Base-by-base conservation (phyloP, 2,329 filamentous ascomycete species). In the Alternaria novae-zelandiae region DNA sequence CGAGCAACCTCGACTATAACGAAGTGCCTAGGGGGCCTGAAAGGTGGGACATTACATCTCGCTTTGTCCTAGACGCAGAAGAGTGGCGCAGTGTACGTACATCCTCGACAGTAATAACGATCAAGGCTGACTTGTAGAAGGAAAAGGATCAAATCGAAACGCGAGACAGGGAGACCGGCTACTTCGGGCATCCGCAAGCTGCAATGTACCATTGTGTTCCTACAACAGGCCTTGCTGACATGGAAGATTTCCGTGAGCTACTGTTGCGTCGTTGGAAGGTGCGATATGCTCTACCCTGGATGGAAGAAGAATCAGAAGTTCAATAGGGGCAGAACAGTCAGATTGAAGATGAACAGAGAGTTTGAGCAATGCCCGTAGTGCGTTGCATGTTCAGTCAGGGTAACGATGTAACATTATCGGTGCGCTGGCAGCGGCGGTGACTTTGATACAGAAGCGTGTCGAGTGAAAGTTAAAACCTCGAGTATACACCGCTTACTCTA, bases 11-110 rank as follows among this genome's bases (percentile, higher is more conserved):
- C 36, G 36, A 41, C n/a, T 41, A 41, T 17, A 3, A 17, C n/a
- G 36, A 17, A 41, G 1, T 17, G 36, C 0, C 15, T 17, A 0
- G 0, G n/a, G 36, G 1, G 2, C 36, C 36, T 17, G 2, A 41
- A 3, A 41, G 1, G 9, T 41, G 36, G 36, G 36, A 41, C n/a
- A 41, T 41, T 17, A 41, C 36, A 17, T 17, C 36, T 41, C 36
- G 36, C 36, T 41, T 41, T 17, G 36, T 41, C 15, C 8, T 41
- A 41, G 36, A 41, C 36, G n/a, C 15, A 41, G 8, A 41, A 0
- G 36, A 41, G n/a, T 17, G 36, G 36, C 36, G 15, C 36, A 41
- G 15, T 41, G 36, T 41, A 41, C 9, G 36, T 41, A 41, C n/a
- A 17, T 17, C 0, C 2, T 17, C 36, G 5, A 41, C n/a, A 17